phyloP scores from a whole-genome alignment of 1,284 basidiomycete genomes.

The Papiliotrema flavescens region DNA sequence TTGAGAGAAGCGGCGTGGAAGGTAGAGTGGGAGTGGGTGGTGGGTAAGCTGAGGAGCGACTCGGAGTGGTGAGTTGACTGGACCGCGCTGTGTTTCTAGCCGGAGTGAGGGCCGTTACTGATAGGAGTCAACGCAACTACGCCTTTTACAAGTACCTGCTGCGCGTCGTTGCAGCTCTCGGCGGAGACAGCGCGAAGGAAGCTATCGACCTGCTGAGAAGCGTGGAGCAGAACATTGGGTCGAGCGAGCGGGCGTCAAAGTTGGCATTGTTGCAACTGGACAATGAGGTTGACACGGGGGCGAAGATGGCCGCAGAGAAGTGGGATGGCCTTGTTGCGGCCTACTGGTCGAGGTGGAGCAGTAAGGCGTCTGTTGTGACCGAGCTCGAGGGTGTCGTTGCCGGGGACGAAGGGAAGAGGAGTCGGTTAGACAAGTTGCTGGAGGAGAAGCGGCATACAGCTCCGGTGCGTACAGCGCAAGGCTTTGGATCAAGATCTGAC shows the following conservation, averaged over 20 bases:
- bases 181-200: not conserved
- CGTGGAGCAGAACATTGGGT: not conserved
- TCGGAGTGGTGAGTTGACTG: conserved; percentile 21
- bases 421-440: conserved; percentile 9
- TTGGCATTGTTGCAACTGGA: conserved; percentile 16
- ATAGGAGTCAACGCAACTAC: conserved; percentile 34
- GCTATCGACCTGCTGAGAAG: not conserved
- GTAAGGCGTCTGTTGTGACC: conserved; percentile 27
- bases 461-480: conserved; percentile 12
- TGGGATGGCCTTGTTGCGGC: conserved; percentile 17
- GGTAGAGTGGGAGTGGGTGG: conserved; percentile 25
- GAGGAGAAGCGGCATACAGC: not conserved
- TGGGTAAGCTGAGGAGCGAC: conserved; percentile 13
- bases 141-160: conserved; percentile 35
- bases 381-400: conserved; percentile 28
- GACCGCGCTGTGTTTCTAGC: not conserved
- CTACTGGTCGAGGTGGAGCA: conserved; percentile 38
- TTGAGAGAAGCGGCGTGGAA: conserved; percentile 16
- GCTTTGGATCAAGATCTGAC: not conserved
- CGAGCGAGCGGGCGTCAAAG: not conserved
- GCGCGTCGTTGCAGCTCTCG: not conserved
- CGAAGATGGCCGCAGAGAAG: not conserved
- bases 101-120: not conserved
- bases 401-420: conserved; percentile 4
- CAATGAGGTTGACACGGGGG: conserved; percentile 20